phyloP scores from a whole-genome alignment of 192 early-diverging fungal genomes.

The Funneliformis geosporum region DNA sequence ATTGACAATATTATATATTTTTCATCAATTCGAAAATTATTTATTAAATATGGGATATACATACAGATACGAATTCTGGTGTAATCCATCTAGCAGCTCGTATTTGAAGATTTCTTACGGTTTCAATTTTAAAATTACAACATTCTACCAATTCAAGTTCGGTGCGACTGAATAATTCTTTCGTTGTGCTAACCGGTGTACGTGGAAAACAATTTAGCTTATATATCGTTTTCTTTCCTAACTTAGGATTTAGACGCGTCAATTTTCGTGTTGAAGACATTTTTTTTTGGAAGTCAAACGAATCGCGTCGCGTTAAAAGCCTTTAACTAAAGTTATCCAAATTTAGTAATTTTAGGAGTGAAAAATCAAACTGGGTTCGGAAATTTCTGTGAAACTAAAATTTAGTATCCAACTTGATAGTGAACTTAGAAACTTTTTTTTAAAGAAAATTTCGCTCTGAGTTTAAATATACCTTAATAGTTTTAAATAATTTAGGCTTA shows the following conservation, averaged over 20 bases:
- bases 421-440: no score
- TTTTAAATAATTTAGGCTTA: no score
- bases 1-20: neutral
- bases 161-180: constrained; percentile 3
- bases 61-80: constrained; percentile 11
- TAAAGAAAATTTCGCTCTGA: no score
- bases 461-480: no score
- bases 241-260: neutral
- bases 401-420: no score
- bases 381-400: no score
- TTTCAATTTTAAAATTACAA: constrained; percentile 17
- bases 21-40: neutral
- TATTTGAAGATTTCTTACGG: neutral
- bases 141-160: constrained; percentile 25
- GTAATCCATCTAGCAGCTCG: constrained; percentile 18
- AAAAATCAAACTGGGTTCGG: no score
- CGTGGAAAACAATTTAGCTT: neutral
- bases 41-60: neutral
- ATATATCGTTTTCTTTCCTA: neutral
- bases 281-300: neutral
- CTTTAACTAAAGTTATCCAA: no score
- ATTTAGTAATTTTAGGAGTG: no score
- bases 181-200: neutral
- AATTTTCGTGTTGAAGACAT: neutral
- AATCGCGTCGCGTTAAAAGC: neutral